Evolutionary conservation across 495 filamentous ascomycete genomes (phyloP), one percentile per base, ranked within the genome.

Genomic region (Lophiotrema nucula): DNA sequence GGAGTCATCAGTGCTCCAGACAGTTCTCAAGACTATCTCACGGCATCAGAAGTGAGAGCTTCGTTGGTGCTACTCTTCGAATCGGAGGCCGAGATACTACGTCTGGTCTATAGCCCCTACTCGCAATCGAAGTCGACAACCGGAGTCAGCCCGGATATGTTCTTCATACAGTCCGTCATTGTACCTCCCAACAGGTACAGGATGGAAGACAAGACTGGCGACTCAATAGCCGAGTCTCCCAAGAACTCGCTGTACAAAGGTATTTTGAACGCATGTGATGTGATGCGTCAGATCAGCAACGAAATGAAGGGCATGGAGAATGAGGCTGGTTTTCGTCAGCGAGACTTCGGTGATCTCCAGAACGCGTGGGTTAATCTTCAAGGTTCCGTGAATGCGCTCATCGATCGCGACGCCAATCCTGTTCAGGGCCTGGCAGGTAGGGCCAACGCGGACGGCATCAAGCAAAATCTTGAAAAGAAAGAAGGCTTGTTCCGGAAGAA

Each of bases 401-500:
- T 97, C 59, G 95, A 99, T 70, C 78, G 84, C 23, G 84, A 95
- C 66, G 84, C 88, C 58, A 95, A 89, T 69, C 87, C 89, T 12
- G 76, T 90, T 11, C 82, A 84, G 38, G 91, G 92, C 8, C 73
- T 79, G 3, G 89, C 89, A 6, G 86, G 78, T 3, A 81, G 81
- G 67, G 73, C 79, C 45, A 84, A 85, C 41, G 84, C 88, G 55
- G 86, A 90, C 35, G 95, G 95, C 54, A 95, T 99, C 72, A 99
- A 97, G 73, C 95, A 99, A 67, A 87, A 90, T 66, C 80, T 99
- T 15, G 95, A 99, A 73, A 97, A 97, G 80, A 99, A 99, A 73
- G 95, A 99, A 68, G 95, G 95, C 43, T 75, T 99, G 44, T 97
- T 99, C 78, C 80, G 95, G 64, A 97, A 92, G 80, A 95, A 99